Percentiles rank a stretch among this genome's conserved stretches.
These are phyloP conservation scores for Cladophialophora bantiana DNA, from an alignment of 2,329 filamentous ascomycete species.

Conservation along the genomic window DNA sequence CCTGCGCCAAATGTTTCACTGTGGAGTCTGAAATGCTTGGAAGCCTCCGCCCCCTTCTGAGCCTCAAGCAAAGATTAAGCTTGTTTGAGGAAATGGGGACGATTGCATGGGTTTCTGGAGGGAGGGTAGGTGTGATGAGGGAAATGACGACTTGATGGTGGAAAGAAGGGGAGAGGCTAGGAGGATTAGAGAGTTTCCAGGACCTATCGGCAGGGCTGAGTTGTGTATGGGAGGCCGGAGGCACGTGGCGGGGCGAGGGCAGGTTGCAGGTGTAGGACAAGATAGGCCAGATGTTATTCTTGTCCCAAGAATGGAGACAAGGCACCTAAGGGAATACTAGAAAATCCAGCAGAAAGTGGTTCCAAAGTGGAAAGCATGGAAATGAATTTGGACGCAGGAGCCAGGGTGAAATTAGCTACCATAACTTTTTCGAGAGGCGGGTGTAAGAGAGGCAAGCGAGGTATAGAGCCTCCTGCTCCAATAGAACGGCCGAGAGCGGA, in stretches of 20 bases:
- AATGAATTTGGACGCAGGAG: constrained; percentile 34
- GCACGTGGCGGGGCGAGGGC: constrained; percentile 34
- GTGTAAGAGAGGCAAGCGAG: constrained; percentile 27
- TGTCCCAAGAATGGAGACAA: constrained; percentile 27
- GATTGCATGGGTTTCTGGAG: constrained; percentile 36
- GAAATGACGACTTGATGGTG: constrained; percentile 41
- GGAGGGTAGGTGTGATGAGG: constrained; percentile 35
- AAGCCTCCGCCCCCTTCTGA: constrained; percentile 42
- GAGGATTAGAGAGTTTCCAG: constrained; percentile 31
- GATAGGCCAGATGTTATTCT: constrained; percentile 37
- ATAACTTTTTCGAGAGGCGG: constrained; percentile 19
- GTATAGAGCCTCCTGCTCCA: constrained; percentile 25
- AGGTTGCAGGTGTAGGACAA: constrained; percentile 12
- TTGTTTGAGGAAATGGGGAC: constrained; percentile 39
- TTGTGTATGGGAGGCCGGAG: constrained; percentile 28
- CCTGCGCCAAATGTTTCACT: constrained; percentile 38
- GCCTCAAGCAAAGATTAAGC: constrained; percentile 41
- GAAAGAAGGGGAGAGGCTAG: constrained; percentile 35
- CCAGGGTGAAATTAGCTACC: constrained; percentile 38
- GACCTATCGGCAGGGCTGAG: constrained; percentile 37
- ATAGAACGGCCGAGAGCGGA: constrained; percentile 20
- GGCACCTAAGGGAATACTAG: constrained; percentile 9
- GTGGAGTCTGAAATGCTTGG: constrained; percentile 39
- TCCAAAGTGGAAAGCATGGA: constrained; percentile 17
- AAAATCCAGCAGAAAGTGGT: constrained; percentile 14